A percentile compares a stretch with the other conserved stretches of the same genome.
These are phyloP conservation scores for Somion occarium DNA, from an alignment of 1,284 basidiomycete genomes.

Conservation along the genomic window DNA sequence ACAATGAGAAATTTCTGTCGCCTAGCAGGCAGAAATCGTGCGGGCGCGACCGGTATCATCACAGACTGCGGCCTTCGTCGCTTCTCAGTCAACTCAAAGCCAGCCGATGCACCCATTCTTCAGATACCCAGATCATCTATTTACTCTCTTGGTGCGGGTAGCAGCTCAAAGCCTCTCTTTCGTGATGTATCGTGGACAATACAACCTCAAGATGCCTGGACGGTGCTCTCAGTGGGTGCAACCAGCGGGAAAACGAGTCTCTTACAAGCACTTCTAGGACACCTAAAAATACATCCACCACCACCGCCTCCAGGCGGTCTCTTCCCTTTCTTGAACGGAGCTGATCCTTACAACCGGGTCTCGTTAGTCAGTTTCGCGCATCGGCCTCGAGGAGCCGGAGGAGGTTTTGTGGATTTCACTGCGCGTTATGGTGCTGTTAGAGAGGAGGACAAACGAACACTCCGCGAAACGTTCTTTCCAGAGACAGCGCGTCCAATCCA, in stretches of 20 bases:
- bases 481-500: slow-evolving; percentile 34
- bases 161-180: slow-evolving; percentile 18
- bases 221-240: slow-evolving; percentile 20
- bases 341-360: slow-evolving; percentile 48
- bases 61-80: too few relatives aligned
- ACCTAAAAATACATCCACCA: slow-evolving; percentile 60
- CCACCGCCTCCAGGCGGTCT: slow-evolving; percentile 59
- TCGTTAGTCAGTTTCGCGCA: slow-evolving; percentile 74
- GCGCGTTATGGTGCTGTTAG: slow-evolving; percentile 84
- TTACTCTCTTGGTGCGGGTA: slow-evolving; percentile 19
- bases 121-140: slow-evolving; percentile 25
- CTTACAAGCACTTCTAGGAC: slow-evolving; percentile 51
- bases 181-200: slow-evolving; percentile 23
- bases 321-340: slow-evolving; percentile 60
- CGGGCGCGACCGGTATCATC: too few relatives aligned
- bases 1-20: too few relatives aligned
- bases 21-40: too few relatives aligned
- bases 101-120: slow-evolving; percentile 14
- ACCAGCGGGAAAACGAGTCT: slow-evolving; percentile 21
- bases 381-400: slow-evolving; percentile 47
- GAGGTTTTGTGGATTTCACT: slow-evolving; percentile 89
- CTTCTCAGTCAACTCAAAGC: too few relatives aligned
- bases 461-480: slow-evolving; percentile 66
- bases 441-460: slow-evolving; percentile 75
- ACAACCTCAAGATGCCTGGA: slow-evolving; percentile 24